Base-by-base conservation (phyloP, 495 filamentous ascomycete species). In the Penicillium egyptiacum region DNA sequence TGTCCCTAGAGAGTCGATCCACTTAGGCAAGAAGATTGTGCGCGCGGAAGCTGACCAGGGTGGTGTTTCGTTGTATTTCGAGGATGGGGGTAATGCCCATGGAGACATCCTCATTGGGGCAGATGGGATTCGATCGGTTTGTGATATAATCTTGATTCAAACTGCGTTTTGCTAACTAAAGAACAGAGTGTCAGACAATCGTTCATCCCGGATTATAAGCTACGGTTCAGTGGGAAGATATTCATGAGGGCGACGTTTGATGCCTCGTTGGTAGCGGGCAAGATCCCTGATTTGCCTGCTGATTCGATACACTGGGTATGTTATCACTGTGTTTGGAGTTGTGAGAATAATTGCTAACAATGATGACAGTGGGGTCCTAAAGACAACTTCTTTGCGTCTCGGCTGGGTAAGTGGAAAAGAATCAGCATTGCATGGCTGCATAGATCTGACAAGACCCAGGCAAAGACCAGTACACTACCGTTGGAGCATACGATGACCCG, bases 241-340 rank as follows among this genome's bases (percentile, higher is more conserved):
- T 71, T 75, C 8, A 75, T 79, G 64, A 67, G 78, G 42, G 70
- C 74, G n/a, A 74, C 78, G 6, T 79, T 81, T 39, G 73, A 74
- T 50, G 65, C 66, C 3, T 71, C 68, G 1, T 55, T 74, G 39
- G 70, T 77, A 4, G 69, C 71, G 33, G 58, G 69, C 31, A 67
- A 66, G 44, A 70, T 80, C 20, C 67, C 71, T 4, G 61, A 70
- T 57, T 42, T 81, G 5, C 77, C 76, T 7, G 55, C 68, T 17
- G 79, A 80, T 55, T 77, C 79, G 12, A 69, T 67, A 17, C 78
- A 79, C 42, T 80, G 78, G 70, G 67, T 72, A 63, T 41, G 50
- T n/a, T n/a, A 14, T 40, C 1, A 19, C 43, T 31, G 5, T 42
- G 2, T 39, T 17, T 5, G 12, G n/a, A 17, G 25, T 12, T 19